Evolutionary conservation across 2,329 filamentous ascomycete species (phyloP).

Genomic region (Apiospora kogelbergensis): DNA sequence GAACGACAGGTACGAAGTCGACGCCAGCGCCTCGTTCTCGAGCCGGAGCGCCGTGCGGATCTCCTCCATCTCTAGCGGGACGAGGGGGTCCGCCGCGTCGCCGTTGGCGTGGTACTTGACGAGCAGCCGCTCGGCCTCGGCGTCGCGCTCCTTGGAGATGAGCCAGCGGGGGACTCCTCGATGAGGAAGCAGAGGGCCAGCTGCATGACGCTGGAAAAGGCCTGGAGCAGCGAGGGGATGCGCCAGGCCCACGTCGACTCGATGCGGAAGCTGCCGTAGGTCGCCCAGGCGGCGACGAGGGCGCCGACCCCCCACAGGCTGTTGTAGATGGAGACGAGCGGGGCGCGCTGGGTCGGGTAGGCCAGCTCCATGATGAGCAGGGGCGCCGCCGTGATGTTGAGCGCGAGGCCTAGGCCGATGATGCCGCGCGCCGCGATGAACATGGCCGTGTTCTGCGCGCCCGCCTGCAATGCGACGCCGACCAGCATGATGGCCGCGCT

Average conservation of each 20-base stretch:
- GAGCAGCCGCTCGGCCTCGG: slow-evolving; percentile 34
- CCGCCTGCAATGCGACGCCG: slow-evolving; percentile 27
- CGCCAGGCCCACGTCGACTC: slow-evolving; percentile 35
- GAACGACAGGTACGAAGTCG: slow-evolving; percentile 21
- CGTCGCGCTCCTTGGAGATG: slow-evolving; percentile 35
- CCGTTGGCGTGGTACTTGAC: slow-evolving; percentile 29
- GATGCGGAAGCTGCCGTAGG: slow-evolving; percentile 20
- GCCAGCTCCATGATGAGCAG: slow-evolving; percentile 30
- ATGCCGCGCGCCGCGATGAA: slow-evolving; percentile 28
- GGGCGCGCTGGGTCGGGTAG: slow-evolving; percentile 26
- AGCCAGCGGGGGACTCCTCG: slow-evolving; percentile 49
- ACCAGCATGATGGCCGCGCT: slow-evolving; percentile 30
- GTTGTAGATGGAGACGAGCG: slow-evolving; percentile 25
- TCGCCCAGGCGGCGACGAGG: slow-evolving; percentile 21
- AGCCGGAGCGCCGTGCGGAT: slow-evolving; percentile 43
- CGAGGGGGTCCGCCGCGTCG: slow-evolving; percentile 24
- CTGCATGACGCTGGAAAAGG: slow-evolving; percentile 39
- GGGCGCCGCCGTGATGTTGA: slow-evolving; percentile 26
- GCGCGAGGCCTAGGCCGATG: slow-evolving; percentile 24
- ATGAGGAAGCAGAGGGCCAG: slow-evolving; percentile 35
- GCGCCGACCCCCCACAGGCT: slow-evolving; percentile 44
- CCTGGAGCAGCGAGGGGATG: slow-evolving; percentile 45
- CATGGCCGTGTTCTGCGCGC: slow-evolving; percentile 17
- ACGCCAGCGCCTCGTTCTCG: slow-evolving; percentile 39
- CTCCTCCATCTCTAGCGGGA: slow-evolving; percentile 41